These are phyloP conservation scores for Taxawa tesnikishii DNA, from an alignment of 2,329 filamentous ascomycete species.

Conservation along the genomic window DNA sequence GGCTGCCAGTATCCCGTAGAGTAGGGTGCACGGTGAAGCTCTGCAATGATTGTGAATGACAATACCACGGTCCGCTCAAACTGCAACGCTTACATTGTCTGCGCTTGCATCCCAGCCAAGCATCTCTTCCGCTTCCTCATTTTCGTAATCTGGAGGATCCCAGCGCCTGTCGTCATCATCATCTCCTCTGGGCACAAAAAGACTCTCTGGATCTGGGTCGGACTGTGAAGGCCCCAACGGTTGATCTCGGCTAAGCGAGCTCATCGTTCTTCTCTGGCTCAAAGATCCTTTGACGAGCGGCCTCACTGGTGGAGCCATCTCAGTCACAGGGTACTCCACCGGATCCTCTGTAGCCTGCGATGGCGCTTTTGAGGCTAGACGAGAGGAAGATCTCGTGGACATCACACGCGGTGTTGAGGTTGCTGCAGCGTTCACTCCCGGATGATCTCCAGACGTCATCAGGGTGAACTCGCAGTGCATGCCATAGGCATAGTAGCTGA, in stretches of 20 bases:
- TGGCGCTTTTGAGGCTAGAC: conserved; percentile 13
- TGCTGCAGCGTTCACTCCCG: conserved; percentile 19
- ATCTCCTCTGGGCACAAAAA: conserved; percentile 57
- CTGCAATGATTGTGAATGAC: conserved; percentile 9
- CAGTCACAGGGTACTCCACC: conserved; percentile 3
- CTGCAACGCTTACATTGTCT: conserved; percentile 39
- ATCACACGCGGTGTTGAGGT: conserved; percentile 18
- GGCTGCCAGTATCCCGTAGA: conserved; percentile 27
- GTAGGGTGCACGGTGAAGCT: conserved; percentile 27
- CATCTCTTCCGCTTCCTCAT: conserved; percentile 53
- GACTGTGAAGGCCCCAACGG: conserved; percentile 35
- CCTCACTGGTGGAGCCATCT: conserved; percentile 8
- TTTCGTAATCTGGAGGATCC: conserved; percentile 57
- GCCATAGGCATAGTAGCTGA: conserved; percentile 57
- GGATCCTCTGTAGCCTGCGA: conserved; percentile 6
- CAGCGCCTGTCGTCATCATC: conserved; percentile 61
- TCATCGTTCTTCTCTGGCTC: conserved; percentile 14
- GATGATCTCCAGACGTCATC: conserved; percentile 63
- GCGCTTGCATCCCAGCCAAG: conserved; percentile 64
- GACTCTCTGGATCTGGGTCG: conserved; percentile 50
- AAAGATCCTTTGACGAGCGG: conserved; percentile 3
- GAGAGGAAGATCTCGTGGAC: conserved; percentile 22
- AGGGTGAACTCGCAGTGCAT: conserved; percentile 66
- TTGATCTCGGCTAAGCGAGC: conserved; percentile 10
- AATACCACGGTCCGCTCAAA: not conserved